Conservation (phyloP, 352 stramenopile genomes). For the Phytopythium sindhum region DNA sequence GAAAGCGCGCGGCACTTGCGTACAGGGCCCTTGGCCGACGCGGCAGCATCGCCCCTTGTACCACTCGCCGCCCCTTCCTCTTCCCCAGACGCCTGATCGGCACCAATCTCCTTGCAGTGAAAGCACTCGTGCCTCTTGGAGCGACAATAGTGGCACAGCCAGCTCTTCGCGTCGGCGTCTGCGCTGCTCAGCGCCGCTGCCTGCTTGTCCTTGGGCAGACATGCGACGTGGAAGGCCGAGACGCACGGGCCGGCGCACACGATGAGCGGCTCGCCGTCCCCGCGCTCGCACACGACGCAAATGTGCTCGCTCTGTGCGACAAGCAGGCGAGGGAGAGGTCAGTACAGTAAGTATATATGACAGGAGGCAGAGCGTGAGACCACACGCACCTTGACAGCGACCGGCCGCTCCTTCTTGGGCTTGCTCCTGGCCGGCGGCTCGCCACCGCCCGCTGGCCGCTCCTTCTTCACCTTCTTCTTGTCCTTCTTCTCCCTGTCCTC, state of each 20-base stretch:
- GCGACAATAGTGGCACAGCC: slow-evolving; percentile 61
- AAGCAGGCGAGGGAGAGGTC: background rate
- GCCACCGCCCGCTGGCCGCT: background rate
- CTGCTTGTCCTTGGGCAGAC: slow-evolving; percentile 23
- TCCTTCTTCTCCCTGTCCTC: background rate
- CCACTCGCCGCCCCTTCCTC: background rate
- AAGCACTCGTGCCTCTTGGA: slow-evolving; percentile 69
- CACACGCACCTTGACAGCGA: background rate
- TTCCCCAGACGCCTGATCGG: slow-evolving; percentile 20
- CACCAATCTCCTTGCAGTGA: slow-evolving; percentile 65
- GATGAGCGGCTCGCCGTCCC: slow-evolving; percentile 39
- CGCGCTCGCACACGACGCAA: slow-evolving; percentile 63
- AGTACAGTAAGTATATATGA: background rate
- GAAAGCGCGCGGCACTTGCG: slow-evolving; percentile 78
- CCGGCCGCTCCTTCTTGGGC: slow-evolving; percentile 1
- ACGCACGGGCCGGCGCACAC: slow-evolving; percentile 70
- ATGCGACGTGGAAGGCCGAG: slow-evolving; percentile 62
- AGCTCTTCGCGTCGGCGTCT: slow-evolving; percentile 10
- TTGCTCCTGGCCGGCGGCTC: background rate
- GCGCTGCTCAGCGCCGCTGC: background rate
- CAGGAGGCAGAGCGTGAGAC: background rate
- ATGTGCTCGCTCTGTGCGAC: slow-evolving; percentile 47
- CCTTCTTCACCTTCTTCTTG: slow-evolving; percentile 7
- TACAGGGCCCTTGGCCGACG: slow-evolving; percentile 23
- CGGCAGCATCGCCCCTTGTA: slow-evolving; percentile 1